These are phyloP conservation scores for Teratosphaeria pseudoeucalypti DNA, from an alignment of 2,329 filamentous ascomycete species.

Conservation along the genomic window DNA sequence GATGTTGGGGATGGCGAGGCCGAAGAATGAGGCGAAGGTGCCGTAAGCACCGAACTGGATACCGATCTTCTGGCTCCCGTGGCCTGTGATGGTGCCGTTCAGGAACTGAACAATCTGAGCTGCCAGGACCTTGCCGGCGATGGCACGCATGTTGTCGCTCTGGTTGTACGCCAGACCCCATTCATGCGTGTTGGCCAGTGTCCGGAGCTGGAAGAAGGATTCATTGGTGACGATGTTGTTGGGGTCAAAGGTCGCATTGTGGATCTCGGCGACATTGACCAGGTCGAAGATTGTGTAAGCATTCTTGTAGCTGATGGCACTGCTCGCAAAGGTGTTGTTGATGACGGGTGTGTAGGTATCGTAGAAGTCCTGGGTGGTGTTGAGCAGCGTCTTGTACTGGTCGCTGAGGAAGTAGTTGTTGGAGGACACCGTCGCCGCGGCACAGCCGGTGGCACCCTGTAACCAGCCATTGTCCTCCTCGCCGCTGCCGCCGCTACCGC, in stretches of 20 bases:
- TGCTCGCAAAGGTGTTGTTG: constrained; percentile 40
- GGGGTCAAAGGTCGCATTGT: constrained; percentile 50
- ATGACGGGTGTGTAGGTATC: constrained; percentile 40
- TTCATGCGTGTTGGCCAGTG: constrained; percentile 71
- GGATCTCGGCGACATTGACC: constrained; percentile 52
- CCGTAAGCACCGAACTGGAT: constrained; percentile 55
- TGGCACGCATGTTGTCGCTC: constrained; percentile 36
- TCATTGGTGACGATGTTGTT: constrained; percentile 48
- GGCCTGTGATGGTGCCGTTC: constrained; percentile 31
- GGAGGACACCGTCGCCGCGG: constrained; percentile 46
- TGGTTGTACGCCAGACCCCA: constrained; percentile 74
- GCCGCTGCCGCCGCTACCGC: constrained; percentile 52
- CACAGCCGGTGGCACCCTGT: constrained; percentile 47
- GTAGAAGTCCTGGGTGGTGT: constrained; percentile 46
- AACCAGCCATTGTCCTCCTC: constrained; percentile 49
- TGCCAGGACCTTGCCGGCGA: constrained; percentile 39
- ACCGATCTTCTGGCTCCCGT: constrained; percentile 31
- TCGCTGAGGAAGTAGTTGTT: constrained; percentile 47
- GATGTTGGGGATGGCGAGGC: constrained; percentile 40
- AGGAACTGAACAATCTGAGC: constrained; percentile 36
- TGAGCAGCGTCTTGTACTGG: constrained; percentile 39
- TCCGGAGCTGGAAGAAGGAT: constrained; percentile 52
- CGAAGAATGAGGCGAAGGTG: constrained; percentile 52
- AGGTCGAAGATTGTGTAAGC: constrained; percentile 54
- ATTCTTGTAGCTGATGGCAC: constrained; percentile 47